Conservation (phyloP, 225 moss, liverwort and hornwort species). For the Rhytidiadelphus loreus region DNA sequence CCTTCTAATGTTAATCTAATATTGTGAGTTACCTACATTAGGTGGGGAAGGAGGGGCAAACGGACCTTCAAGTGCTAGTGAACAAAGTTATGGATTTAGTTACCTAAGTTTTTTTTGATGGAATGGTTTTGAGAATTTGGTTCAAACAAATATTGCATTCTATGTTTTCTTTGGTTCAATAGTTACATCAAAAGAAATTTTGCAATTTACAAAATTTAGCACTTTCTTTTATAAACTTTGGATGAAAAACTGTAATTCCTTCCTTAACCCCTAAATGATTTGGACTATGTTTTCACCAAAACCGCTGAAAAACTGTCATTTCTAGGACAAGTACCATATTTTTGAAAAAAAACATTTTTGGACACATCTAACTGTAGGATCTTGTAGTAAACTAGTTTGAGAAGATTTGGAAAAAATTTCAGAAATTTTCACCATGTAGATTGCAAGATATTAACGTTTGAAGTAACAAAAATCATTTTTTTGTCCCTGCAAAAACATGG, state of each 20-base stretch:
- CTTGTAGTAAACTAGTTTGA: too few species aligned
- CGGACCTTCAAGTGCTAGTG: accelerated
- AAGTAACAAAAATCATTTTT: too few species aligned
- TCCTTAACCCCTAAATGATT: too few species aligned
- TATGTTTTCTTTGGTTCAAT: not conserved
- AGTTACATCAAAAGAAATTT: not conserved
- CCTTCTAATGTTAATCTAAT: not conserved
- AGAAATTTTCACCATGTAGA: too few species aligned
- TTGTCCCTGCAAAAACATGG: too few species aligned
- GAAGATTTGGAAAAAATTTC: too few species aligned
- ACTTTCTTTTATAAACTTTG: not conserved
- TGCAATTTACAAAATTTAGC: not conserved
- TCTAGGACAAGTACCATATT: too few species aligned
- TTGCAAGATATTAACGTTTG: too few species aligned
- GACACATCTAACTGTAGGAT: too few species aligned
- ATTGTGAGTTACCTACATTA: accelerated
- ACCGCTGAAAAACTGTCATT: too few species aligned
- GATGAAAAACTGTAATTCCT: not conserved
- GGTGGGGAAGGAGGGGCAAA: accelerated
- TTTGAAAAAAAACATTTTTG: too few species aligned
- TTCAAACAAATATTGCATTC: not conserved
- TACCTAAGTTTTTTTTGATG: not conserved
- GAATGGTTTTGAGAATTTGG: not conserved
- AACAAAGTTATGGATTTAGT: not conserved
- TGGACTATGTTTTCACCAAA: too few species aligned